A percentile compares a stretch with the other conserved stretches of the same genome.
Evolutionary conservation across 768 basidiomycete species (phyloP).

Genomic region (Leccinum rimulosum): DNA sequence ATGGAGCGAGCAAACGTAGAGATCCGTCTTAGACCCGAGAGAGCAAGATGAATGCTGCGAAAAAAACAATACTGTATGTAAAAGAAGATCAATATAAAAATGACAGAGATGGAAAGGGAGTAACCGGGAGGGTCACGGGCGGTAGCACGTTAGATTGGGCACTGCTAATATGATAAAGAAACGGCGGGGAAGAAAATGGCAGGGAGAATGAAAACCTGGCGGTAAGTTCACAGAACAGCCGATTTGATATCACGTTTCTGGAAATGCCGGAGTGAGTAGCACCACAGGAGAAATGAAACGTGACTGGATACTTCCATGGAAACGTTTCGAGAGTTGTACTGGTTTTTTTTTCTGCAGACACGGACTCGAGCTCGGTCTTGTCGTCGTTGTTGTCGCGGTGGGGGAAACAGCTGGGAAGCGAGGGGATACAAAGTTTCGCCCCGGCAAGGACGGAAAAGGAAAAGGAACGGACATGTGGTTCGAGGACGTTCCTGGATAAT

Average conservation of each 20-base stretch:
- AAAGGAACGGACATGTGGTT: slow-evolving; percentile 18
- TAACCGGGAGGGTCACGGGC: slow-evolving; percentile 12
- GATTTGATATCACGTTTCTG: slow-evolving; percentile 34
- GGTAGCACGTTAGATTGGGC: slow-evolving; percentile 17
- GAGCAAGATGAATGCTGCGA: slow-evolving; percentile 15
- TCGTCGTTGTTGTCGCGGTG: not conserved
- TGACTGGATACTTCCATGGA: slow-evolving; percentile 23
- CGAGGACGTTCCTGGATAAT: slow-evolving; percentile 34
- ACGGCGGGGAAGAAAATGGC: slow-evolving; percentile 8
- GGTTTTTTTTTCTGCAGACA: not conserved
- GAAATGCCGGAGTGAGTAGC: slow-evolving; percentile 24
- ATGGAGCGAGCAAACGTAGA: slow-evolving; percentile 26
- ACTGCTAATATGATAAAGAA: slow-evolving; percentile 27
- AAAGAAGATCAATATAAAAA: slow-evolving; percentile 25
- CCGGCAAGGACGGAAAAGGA: slow-evolving; percentile 22
- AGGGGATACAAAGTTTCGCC: slow-evolving; percentile 16
- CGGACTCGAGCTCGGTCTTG: not conserved
- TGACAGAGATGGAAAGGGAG: slow-evolving; percentile 22
- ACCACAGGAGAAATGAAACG: slow-evolving; percentile 21
- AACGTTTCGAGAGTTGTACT: slow-evolving; percentile 9
- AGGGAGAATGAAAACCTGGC: slow-evolving; percentile 26
- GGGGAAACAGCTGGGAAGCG: slow-evolving; percentile 10
- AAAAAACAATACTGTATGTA: slow-evolving; percentile 28
- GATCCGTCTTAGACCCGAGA: slow-evolving; percentile 33
- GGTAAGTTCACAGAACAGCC: slow-evolving; percentile 30